These are phyloP conservation scores for Psilocybe mexicana DNA, from an alignment of 1,284 basidiomycete species.

Conservation along the genomic window DNA sequence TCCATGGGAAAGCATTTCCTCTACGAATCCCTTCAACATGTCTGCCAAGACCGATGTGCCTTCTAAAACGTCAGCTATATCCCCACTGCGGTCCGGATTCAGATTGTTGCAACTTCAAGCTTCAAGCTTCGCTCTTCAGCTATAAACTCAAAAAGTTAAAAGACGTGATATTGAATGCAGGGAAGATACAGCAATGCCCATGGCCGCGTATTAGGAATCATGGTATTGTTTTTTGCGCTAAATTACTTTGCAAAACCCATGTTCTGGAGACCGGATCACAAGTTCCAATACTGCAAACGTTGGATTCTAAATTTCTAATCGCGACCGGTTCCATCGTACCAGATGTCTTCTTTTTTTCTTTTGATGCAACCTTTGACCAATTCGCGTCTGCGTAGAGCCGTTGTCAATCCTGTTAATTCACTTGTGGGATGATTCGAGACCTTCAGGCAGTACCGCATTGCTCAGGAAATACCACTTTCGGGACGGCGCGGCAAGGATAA, in stretches of 20 bases:
- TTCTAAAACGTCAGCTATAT: slow-evolving; percentile 39
- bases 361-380: slow-evolving; percentile 47
- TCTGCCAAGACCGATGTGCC: slow-evolving; percentile 48
- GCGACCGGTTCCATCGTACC: slow-evolving; percentile 35
- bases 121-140: slow-evolving; percentile 32
- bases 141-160: slow-evolving; percentile 44
- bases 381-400: slow-evolving; percentile 34
- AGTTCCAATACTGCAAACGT: slow-evolving; percentile 44
- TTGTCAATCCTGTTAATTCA: slow-evolving; percentile 30
- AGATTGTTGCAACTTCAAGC: neutral
- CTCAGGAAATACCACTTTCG: too few relatives aligned
- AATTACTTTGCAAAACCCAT: neutral
- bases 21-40: slow-evolving; percentile 59
- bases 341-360: slow-evolving; percentile 33
- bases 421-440: slow-evolving; percentile 30
- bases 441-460: slow-evolving; percentile 32
- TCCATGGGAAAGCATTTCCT: slow-evolving; percentile 64
- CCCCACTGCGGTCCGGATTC: slow-evolving; percentile 9
- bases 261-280: slow-evolving; percentile 31
- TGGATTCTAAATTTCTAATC: slow-evolving; percentile 42
- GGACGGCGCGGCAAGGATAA: too few relatives aligned
- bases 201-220: slow-evolving; percentile 54
- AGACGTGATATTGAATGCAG: slow-evolving; percentile 58
- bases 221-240: slow-evolving; percentile 28
- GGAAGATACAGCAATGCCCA: slow-evolving; percentile 51